Percentiles rank a stretch among this genome's conserved stretches.
Conservation (phyloP, 2,329 filamentous ascomycete genomes). For the Sporothrix schenckii region DNA sequence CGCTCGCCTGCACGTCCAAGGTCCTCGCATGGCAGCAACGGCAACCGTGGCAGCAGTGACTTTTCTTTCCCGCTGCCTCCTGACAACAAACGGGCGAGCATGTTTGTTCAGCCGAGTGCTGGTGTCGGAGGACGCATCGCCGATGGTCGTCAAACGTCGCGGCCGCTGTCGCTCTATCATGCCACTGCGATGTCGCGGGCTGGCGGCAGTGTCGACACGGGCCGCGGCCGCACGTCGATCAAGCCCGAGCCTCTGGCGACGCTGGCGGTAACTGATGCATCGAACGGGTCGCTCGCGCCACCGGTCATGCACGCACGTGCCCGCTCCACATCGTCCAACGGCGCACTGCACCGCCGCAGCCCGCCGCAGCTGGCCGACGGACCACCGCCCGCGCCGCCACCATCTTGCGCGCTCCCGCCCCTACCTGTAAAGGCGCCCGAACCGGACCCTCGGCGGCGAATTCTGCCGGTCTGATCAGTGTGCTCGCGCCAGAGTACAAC, state of each 20-base stretch:
- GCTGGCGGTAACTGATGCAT: neutral
- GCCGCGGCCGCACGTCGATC: neutral
- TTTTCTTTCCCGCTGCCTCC: neutral
- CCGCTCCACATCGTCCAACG: slow-evolving; percentile 35
- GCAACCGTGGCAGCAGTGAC: neutral
- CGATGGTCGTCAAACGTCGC: neutral
- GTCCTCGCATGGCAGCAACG: slow-evolving; percentile 10
- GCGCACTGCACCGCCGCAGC: slow-evolving; percentile 48
- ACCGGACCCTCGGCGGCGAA: slow-evolving; percentile 8
- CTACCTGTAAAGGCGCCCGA: slow-evolving; percentile 34
- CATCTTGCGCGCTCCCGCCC: slow-evolving; percentile 58
- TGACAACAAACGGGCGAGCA: slow-evolving; percentile 38
- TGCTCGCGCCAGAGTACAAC: neutral
- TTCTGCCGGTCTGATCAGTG: slow-evolving; percentile 4
- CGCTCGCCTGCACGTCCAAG: slow-evolving; percentile 3
- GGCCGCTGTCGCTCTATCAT: slow-evolving; percentile 14
- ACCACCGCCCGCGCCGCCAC: slow-evolving; percentile 58
- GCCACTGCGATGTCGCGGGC: neutral
- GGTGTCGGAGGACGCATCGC: neutral
- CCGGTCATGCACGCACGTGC: slow-evolving; percentile 37
- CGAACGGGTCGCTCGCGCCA: slow-evolving; percentile 29
- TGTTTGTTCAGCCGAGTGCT: slow-evolving; percentile 36
- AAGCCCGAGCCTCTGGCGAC: slow-evolving; percentile 31
- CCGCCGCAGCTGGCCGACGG: slow-evolving; percentile 56
- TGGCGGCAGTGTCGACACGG: slow-evolving; percentile 18